Conservation (phyloP, 257 asterid species). For the Plantago elongata region DNA sequence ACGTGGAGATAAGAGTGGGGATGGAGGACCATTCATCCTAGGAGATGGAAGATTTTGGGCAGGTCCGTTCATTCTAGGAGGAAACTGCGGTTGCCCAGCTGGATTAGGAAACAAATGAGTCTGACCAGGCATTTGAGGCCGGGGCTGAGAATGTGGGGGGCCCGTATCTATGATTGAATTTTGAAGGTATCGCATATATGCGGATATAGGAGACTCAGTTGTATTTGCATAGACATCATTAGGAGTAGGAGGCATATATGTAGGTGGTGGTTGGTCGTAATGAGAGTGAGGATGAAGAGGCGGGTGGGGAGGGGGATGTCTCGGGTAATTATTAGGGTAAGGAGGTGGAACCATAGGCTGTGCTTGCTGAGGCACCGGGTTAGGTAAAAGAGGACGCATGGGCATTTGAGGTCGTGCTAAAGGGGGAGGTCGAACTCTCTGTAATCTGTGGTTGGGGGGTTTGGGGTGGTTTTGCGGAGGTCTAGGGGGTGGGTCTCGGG, state of each 20-base stretch:
- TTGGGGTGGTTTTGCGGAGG: conserved; percentile 62
- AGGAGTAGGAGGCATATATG: conserved; percentile 47
- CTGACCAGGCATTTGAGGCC: conserved; percentile 24
- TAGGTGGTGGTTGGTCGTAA: conserved; percentile 52
- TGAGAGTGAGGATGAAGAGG: conserved; percentile 43
- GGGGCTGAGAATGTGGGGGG: conserved; percentile 36
- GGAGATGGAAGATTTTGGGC: conserved; percentile 40
- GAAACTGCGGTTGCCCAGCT: conserved; percentile 15
- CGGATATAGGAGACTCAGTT: conserved; percentile 80
- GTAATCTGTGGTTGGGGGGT: conserved; percentile 69
- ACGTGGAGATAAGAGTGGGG: conserved; percentile 45
- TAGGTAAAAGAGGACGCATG: conserved; percentile 38
- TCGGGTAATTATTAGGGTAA: conserved; percentile 38
- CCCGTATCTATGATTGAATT: conserved; percentile 59
- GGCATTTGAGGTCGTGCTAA: conserved; percentile 66
- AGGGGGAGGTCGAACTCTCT: conserved; percentile 84
- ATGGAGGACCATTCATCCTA: conserved; percentile 42
- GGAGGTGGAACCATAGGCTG: conserved; percentile 37
- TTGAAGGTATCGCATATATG: conserved; percentile 85
- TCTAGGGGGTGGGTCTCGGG: conserved; percentile 51
- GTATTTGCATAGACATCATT: conserved; percentile 69
- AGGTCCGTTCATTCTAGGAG: conserved; percentile 52
- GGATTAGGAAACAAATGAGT: conserved; percentile 23
- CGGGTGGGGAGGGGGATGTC: conserved; percentile 44
- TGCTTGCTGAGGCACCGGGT: conserved; percentile 30